Conservation (phyloP, 2,329 filamentous ascomycete genomes). For the Monilinia fructicola region DNA sequence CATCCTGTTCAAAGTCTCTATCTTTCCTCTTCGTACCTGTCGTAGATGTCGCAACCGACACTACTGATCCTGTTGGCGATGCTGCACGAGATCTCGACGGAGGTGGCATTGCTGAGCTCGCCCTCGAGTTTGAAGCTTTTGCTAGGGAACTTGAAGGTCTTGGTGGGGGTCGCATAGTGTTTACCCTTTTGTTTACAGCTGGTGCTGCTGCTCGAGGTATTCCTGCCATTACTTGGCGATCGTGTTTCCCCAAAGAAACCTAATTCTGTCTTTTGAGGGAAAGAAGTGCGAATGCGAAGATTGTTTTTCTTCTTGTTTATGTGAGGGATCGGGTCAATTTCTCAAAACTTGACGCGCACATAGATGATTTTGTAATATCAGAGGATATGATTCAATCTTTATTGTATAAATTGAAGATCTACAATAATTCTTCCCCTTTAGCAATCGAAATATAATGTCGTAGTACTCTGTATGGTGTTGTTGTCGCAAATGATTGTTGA, state of each 20-base stretch:
- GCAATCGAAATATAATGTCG: neutral
- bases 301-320: slow-evolving; percentile 15
- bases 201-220: slow-evolving; percentile 51
- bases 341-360: neutral
- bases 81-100: slow-evolving; percentile 36
- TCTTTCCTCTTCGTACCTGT: slow-evolving; percentile 79
- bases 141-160: slow-evolving; percentile 47
- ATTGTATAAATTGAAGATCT: neutral
- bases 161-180: slow-evolving; percentile 53
- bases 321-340: neutral
- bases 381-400: neutral
- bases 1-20: slow-evolving; percentile 73
- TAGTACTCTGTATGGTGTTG: neutral
- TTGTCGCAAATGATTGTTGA: slow-evolving; percentile 10
- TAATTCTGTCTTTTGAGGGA: neutral
- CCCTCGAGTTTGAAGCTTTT: slow-evolving; percentile 41
- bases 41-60: slow-evolving; percentile 53
- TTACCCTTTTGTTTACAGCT: slow-evolving; percentile 49
- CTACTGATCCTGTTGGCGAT: slow-evolving; percentile 71
- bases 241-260: neutral
- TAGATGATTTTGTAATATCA: neutral
- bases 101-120: slow-evolving; percentile 45
- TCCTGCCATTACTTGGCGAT: slow-evolving; percentile 50
- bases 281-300: slow-evolving; percentile 3
- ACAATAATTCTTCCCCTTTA: neutral